phyloP scores from a whole-genome alignment of 2,329 filamentous ascomycete species.

The Xylariales sp. region DNA sequence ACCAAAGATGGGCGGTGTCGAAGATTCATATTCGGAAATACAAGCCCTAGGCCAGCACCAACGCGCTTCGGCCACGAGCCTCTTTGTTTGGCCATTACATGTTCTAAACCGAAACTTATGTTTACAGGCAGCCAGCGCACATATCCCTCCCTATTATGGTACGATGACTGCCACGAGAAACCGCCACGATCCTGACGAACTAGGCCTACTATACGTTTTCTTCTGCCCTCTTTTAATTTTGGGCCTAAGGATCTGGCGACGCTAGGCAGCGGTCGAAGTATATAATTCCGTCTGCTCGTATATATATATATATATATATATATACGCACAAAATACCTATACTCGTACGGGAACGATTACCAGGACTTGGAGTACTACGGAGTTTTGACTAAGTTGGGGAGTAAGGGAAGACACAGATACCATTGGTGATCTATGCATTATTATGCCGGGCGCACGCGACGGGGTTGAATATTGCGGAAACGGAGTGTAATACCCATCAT shows the following conservation, averaged over 20 bases:
- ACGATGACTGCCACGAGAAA: constrained; percentile 19
- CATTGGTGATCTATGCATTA: constrained; percentile 19
- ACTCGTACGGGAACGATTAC: constrained; percentile 17
- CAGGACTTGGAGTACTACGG: constrained; percentile 23
- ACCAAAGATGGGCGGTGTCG: neutral
- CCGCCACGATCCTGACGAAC: constrained; percentile 12
- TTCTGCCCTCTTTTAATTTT: constrained; percentile 6
- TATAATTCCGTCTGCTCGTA: constrained; percentile 13
- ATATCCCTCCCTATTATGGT: neutral
- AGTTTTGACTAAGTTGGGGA: constrained; percentile 3
- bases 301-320: constrained; percentile 16
- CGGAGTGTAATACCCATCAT: constrained; percentile 11
- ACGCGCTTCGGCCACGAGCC: neutral
- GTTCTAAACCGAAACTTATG: neutral
- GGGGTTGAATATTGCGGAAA: constrained; percentile 16
- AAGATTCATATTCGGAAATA: neutral
- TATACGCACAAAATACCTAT: constrained; percentile 24
- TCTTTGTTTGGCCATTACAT: neutral
- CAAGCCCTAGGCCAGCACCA: neutral
- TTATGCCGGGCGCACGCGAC: constrained; percentile 19
- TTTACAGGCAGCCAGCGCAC: neutral
- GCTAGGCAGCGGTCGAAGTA: constrained; percentile 1
- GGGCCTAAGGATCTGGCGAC: neutral
- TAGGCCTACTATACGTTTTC: neutral
- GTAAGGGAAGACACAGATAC: constrained; percentile 18